Conservation (phyloP, 139 green algal genomes). For the Raphidocelis subcapitata region DNA sequence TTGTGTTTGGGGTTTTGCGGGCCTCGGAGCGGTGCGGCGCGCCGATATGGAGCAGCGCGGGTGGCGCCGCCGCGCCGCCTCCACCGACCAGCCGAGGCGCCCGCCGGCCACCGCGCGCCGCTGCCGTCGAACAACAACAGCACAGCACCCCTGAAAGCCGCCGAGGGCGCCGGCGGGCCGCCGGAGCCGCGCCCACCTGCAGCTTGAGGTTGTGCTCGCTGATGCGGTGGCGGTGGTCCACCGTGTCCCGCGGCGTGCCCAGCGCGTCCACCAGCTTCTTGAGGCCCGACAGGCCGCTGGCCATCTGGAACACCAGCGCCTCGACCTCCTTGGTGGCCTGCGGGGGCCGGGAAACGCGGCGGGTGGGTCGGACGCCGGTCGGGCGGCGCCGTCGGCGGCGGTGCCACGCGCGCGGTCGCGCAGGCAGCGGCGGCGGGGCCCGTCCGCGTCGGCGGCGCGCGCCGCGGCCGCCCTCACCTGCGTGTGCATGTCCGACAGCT, state of each 20-base stretch:
- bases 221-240: slow-evolving; percentile 54
- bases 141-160: too few relatives aligned
- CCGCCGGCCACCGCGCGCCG: too few relatives aligned
- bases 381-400: neutral
- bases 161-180: too few relatives aligned
- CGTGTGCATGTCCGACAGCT: slow-evolving; percentile 14
- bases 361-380: neutral
- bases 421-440: neutral
- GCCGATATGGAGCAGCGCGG: neutral
- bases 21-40: neutral
- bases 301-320: slow-evolving; percentile 47
- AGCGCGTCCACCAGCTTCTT: slow-evolving; percentile 60
- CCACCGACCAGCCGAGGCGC: neutral
- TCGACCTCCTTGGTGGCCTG: slow-evolving; percentile 39
- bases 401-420: neutral
- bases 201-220: neutral
- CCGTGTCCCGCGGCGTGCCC: slow-evolving; percentile 64
- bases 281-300: slow-evolving; percentile 32
- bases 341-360: neutral
- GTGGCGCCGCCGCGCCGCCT: neutral
- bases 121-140: too few relatives aligned
- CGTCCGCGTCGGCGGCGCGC: too few relatives aligned
- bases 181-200: slow-evolving; percentile 21
- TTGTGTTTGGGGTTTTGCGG: slow-evolving; percentile 17
- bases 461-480: neutral